Percentiles rank a stretch among this genome's conserved stretches.
phyloP scores from a whole-genome alignment of 306 rosid species.

The Prinsepia uniflora region DNA sequence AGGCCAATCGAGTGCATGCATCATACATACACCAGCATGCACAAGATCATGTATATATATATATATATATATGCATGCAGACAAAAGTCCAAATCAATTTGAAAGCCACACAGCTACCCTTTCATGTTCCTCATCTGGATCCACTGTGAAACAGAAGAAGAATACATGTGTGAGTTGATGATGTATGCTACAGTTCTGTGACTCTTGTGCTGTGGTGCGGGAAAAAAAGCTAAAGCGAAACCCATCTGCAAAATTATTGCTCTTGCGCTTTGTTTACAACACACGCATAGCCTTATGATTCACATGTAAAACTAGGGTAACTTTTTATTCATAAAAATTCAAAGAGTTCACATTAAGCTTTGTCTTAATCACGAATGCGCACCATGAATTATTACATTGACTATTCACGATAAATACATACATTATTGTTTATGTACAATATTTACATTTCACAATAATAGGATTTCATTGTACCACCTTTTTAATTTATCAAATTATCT shows the following conservation, averaged over 20 bases:
- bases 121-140: background rate
- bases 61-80: background rate
- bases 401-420: no score
- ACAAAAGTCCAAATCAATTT: slow-evolving; percentile 3
- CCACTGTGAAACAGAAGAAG: slow-evolving; percentile 9
- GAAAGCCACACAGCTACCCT: background rate
- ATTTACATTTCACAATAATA: no score
- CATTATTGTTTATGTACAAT: no score
- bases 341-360: background rate
- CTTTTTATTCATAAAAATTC: background rate
- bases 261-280: slow-evolving; percentile 15
- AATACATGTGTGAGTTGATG: slow-evolving; percentile 2
- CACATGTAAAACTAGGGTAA: background rate
- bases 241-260: slow-evolving; percentile 6
- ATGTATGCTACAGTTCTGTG: background rate
- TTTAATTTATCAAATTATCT: no score
- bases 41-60: no score
- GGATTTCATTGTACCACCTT: no score
- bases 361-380: no score
- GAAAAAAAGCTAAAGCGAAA: background rate
- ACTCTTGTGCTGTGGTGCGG: slow-evolving; percentile 3
- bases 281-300: slow-evolving; percentile 18
- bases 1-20: background rate
- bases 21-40: no score
- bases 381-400: no score